Percentiles rank a stretch among this genome's conserved stretches.
Conservation (phyloP, 2,329 filamentous ascomycete species). For the Pestalotiopsis sp. region DNA sequence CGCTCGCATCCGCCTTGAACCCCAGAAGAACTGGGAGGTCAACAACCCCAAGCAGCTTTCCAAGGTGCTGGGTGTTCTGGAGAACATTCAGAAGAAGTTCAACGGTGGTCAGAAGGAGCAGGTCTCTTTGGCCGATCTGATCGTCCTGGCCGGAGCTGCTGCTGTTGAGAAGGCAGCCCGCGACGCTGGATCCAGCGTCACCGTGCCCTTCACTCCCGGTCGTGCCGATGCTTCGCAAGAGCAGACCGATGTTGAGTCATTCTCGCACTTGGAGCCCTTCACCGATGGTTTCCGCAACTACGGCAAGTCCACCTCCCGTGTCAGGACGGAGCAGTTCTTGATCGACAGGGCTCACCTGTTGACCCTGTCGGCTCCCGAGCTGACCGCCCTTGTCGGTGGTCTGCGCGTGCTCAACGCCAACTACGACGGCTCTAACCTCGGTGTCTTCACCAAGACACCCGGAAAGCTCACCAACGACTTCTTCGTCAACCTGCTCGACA, state of each 20-base stretch:
- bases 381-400: slow-evolving; percentile 73
- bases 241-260: slow-evolving; percentile 69
- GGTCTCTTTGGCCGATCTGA: slow-evolving; percentile 77
- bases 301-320: slow-evolving; percentile 62
- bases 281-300: slow-evolving; percentile 84
- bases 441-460: slow-evolving; percentile 69
- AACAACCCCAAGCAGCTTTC: slow-evolving; percentile 73
- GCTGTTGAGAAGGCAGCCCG: slow-evolving; percentile 72
- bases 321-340: slow-evolving; percentile 69
- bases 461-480: slow-evolving; percentile 78
- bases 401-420: slow-evolving; percentile 72
- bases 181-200: slow-evolving; percentile 47
- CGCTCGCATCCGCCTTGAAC: slow-evolving; percentile 73
- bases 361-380: slow-evolving; percentile 70
- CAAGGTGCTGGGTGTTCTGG: slow-evolving; percentile 63
- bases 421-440: slow-evolving; percentile 68
- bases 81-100: slow-evolving; percentile 68
- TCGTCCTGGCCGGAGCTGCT: slow-evolving; percentile 73
- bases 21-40: slow-evolving; percentile 72
- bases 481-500: slow-evolving; percentile 78
- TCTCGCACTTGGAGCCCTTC: slow-evolving; percentile 67
- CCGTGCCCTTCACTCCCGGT: slow-evolving; percentile 74
- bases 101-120: slow-evolving; percentile 64
- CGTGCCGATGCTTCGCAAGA: slow-evolving; percentile 73
- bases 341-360: slow-evolving; percentile 74